A percentile compares a stretch with the other conserved stretches of the same genome.
Conservation (phyloP, 2,329 filamentous ascomycete genomes). For the Alternaria arbusti region DNA sequence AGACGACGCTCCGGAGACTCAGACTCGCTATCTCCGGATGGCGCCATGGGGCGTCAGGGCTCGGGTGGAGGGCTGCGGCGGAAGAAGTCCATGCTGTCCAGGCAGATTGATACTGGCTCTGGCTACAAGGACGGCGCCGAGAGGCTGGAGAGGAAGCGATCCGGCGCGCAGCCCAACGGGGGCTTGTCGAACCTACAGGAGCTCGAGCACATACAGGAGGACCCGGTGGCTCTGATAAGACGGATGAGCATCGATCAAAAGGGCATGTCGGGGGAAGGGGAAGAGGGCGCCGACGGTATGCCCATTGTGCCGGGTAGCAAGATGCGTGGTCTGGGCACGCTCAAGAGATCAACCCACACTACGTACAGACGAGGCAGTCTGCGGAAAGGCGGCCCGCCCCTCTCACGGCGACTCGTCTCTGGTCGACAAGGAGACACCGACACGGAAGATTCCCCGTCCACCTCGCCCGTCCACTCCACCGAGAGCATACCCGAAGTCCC, state of each 20-base stretch:
- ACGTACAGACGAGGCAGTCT: conserved; percentile 90
- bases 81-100: conserved; percentile 95
- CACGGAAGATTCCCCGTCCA: conserved; percentile 58
- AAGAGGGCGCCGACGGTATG: conserved; percentile 51
- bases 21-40: conserved; percentile 66
- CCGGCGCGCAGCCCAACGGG: conserved; percentile 58
- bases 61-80: conserved; percentile 71
- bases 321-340: conserved; percentile 74
- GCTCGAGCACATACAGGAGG: conserved; percentile 81
- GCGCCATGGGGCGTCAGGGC: conserved; percentile 59
- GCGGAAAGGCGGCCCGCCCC: conserved; percentile 75
- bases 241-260: conserved; percentile 66
- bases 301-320: conserved; percentile 82
- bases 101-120: conserved; percentile 80
- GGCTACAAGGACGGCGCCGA: conserved; percentile 86
- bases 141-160: conserved; percentile 74
- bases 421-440: conserved; percentile 66
- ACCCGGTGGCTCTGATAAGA: conserved; percentile 74
- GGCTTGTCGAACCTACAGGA: conserved; percentile 64
- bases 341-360: conserved; percentile 89
- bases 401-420: conserved; percentile 72
- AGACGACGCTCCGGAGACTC: conserved; percentile 76
- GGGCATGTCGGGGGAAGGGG: conserved; percentile 49
- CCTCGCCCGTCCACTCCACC: conserved; percentile 55
- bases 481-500: conserved; percentile 43